Percentiles rank a stretch among this genome's conserved stretches.
These are phyloP conservation scores for Plicaturopsis crispa DNA, from an alignment of 768 basidiomycete genomes.

Conservation along the genomic window DNA sequence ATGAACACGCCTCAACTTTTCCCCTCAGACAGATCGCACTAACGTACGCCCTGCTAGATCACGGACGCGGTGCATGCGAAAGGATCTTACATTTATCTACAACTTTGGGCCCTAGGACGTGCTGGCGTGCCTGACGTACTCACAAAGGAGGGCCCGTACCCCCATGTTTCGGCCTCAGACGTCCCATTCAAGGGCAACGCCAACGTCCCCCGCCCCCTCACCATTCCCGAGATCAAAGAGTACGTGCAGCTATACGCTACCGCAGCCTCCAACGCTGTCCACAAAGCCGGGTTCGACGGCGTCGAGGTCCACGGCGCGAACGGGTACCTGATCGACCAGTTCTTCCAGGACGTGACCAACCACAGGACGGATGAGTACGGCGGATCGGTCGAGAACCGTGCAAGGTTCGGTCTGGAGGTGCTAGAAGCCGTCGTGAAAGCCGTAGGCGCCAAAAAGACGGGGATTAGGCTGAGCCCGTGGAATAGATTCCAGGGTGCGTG, in stretches of 20 bases:
- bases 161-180: conserved; percentile 11
- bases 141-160: conserved; percentile 8
- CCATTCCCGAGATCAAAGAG: conserved; percentile 39
- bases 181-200: conserved; percentile 6
- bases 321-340: conserved; percentile 35
- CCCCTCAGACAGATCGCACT: background rate
- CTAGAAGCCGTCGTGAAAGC: conserved; percentile 33
- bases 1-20: background rate
- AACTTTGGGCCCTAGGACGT: conserved; percentile 41
- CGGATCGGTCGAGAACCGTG: conserved; percentile 40
- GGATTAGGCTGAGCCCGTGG: conserved; percentile 42
- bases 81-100: conserved; percentile 32
- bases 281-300: conserved; percentile 62
- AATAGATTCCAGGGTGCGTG: conserved; percentile 15
- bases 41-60: conserved; percentile 14
- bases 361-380: conserved; percentile 46
- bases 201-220: conserved; percentile 31
- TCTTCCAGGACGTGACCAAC: conserved; percentile 35
- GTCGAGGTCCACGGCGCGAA: conserved; percentile 34
- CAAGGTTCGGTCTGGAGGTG: conserved; percentile 39
- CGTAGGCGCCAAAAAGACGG: conserved; percentile 36
- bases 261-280: conserved; percentile 49
- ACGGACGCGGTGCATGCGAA: conserved; percentile 35
- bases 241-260: conserved; percentile 41
- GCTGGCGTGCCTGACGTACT: conserved; percentile 12